Evolutionary conservation across 2,329 filamentous ascomycete genomes (phyloP).

Genomic region (Trichoderma citrinoviride): DNA sequence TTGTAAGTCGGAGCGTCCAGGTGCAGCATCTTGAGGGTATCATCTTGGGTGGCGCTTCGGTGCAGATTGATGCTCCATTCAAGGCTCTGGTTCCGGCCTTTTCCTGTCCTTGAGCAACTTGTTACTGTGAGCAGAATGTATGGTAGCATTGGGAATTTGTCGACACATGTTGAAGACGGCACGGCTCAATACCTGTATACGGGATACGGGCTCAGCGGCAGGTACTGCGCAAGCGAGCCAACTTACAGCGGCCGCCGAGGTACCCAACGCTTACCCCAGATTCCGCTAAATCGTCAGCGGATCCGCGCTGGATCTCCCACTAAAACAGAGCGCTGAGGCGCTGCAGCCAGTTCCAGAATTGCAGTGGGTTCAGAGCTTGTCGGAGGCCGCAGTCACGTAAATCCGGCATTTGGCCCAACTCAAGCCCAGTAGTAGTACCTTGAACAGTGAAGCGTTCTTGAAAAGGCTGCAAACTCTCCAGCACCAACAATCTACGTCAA

Average conservation of each 20-base stretch:
- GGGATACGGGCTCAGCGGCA: too few relatives aligned
- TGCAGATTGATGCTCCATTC: background rate
- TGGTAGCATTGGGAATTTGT: background rate
- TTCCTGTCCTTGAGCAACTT: background rate
- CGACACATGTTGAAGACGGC: background rate
- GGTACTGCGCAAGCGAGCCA: conserved; percentile 10
- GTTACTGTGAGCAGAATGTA: conserved; percentile 5
- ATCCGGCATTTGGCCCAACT: conserved; percentile 9
- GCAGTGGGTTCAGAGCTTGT: too few relatives aligned
- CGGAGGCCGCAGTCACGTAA: conserved; percentile 22
- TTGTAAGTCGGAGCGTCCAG: conserved; percentile 21
- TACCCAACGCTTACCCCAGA: conserved; percentile 14
- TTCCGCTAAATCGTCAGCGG: conserved; percentile 19
- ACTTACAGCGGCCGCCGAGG: conserved; percentile 8
- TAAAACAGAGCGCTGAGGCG: background rate
- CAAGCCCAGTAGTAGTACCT: background rate
- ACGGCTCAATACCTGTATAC: background rate
- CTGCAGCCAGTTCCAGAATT: background rate
- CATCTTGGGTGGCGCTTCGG: conserved; percentile 19
- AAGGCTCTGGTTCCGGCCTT: background rate
- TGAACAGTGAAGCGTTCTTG: background rate
- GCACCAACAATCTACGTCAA: background rate
- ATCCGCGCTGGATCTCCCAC: conserved; percentile 17
- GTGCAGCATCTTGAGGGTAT: conserved; percentile 22
- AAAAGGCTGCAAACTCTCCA: background rate